A percentile compares a stretch with the other conserved stretches of the same genome.
Evolutionary conservation across 2,329 filamentous ascomycete species (phyloP).

Genomic region (Remersonia thermophila): DNA sequence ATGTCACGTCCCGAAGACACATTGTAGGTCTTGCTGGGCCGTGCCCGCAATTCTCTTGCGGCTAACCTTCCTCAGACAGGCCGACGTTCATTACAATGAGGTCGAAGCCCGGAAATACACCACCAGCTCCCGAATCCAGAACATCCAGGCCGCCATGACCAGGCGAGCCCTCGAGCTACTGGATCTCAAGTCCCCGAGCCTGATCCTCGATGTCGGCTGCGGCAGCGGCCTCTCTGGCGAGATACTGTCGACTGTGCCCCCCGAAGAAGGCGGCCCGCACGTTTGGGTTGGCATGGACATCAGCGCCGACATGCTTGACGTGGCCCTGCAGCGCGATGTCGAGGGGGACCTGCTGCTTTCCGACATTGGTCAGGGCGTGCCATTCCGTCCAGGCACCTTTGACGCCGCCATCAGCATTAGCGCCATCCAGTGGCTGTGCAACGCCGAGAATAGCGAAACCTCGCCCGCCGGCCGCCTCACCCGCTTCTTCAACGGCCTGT

Average conservation of each 20-base stretch:
- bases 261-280: conserved; percentile 70
- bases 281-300: conserved; percentile 98
- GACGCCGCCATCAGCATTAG: conserved; percentile 92
- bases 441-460: conserved; percentile 80
- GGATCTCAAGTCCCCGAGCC: conserved; percentile 61
- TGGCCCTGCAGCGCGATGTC: conserved; percentile 81
- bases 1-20: conserved; percentile 98
- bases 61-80: conserved; percentile 47
- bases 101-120: conserved; percentile 94
- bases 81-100: conserved; percentile 97
- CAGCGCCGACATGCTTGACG: conserved; percentile 88
- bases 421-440: conserved; percentile 97
- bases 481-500: conserved; percentile 87
- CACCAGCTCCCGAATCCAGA: conserved; percentile 86
- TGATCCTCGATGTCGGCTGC: conserved; percentile 95
- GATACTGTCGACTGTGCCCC: conserved; percentile 64
- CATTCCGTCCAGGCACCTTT: conserved; percentile 83
- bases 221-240: conserved; percentile 90
- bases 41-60: conserved; percentile 3
- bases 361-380: conserved; percentile 90
- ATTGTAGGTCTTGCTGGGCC: conserved; percentile 44
- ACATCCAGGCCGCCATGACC: conserved; percentile 92
- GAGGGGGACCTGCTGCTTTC: conserved; percentile 90
- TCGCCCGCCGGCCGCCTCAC: conserved; percentile 64
- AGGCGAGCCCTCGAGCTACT: conserved; percentile 86